Base-by-base conservation (phyloP, 2,329 filamentous ascomycete genomes). In the Sporothrix dimorphospora region DNA sequence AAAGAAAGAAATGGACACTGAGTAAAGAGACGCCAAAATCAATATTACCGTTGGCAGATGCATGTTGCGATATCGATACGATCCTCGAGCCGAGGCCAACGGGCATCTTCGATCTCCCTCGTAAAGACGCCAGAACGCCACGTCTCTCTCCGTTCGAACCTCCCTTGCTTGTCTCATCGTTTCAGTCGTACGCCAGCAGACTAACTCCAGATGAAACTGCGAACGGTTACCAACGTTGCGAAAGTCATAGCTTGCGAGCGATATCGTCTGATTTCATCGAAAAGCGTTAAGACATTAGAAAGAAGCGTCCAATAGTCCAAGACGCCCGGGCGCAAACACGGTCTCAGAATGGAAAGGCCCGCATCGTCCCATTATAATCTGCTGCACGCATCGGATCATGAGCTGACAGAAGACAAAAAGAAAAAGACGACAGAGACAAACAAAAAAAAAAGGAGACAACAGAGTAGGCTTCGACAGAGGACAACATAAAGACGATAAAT, bases 261-360 rank as follows among this genome's bases (percentile, higher is more conserved):
- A 45, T 19, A 65, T 45, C 21, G n/a, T 45, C 21, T 45, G 21
- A 27, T 27, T 45, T 12, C 40, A 16, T 45, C 38, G 34, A 42
- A 65, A 19, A 21, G 59, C 38, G 59, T 45, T 65, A 40, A 40
- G 34, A 55, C 24, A 5, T n/a, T 45, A 12, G 11, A 27, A 42
- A 34, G 30, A 42, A 34, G 30, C 30, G 30, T 34, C 6, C 3
- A 34, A 34, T 6, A 3, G 30, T 6, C 30, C 3, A 34, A 34
- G 3, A 34, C 3, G 30, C 30, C 30, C 27, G 30, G 14, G n/a
- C 55, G 16, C 55, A 4, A 63, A 24, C 38, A 12, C 11, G 38
- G 38, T 65, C 59, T 45, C 38, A 63, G 38, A 9, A 27, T 65
- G 59, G 59, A 65, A 16, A 63, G 38, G n/a, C 34, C 59, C 59